Evolutionary conservation across 768 basidiomycete species (phyloP).

Genomic region (Dentipellis sp.): DNA sequence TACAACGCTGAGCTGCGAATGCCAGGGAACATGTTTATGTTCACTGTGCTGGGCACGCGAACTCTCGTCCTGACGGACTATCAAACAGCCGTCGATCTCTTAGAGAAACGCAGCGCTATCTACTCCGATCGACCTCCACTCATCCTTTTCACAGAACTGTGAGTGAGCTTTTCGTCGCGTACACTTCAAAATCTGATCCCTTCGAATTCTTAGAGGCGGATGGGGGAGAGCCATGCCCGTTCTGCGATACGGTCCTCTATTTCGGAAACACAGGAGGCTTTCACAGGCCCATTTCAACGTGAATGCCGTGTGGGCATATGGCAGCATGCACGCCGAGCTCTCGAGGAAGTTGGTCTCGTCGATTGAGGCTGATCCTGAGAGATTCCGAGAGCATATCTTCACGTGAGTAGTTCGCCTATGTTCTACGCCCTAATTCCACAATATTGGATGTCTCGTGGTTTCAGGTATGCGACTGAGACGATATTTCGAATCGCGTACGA

Average conservation of each 20-base stretch:
- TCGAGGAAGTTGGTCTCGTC: neutral
- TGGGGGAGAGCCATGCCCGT: neutral
- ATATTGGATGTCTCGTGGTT: too few species aligned
- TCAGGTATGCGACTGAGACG: neutral
- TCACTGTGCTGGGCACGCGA: neutral
- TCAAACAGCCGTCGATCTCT: neutral
- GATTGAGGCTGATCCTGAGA: neutral
- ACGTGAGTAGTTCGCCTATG: neutral
- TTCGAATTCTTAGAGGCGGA: neutral
- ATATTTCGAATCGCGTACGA: neutral
- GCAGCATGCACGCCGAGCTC: neutral
- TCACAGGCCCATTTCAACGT: neutral
- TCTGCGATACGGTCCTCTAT: neutral
- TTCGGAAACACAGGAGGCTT: neutral
- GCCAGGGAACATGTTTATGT: too few species aligned
- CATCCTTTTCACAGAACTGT: neutral
- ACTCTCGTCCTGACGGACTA: neutral
- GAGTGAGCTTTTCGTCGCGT: neutral
- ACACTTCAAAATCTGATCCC: neutral
- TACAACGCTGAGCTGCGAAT: too few species aligned
- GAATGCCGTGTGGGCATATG: neutral
- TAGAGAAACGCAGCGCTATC: neutral
- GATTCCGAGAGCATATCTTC: neutral
- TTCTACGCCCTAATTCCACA: neutral
- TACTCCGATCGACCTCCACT: neutral